Base-by-base conservation (phyloP, 106 monocot genomes). In the Dactylorhiza incarnata region DNA sequence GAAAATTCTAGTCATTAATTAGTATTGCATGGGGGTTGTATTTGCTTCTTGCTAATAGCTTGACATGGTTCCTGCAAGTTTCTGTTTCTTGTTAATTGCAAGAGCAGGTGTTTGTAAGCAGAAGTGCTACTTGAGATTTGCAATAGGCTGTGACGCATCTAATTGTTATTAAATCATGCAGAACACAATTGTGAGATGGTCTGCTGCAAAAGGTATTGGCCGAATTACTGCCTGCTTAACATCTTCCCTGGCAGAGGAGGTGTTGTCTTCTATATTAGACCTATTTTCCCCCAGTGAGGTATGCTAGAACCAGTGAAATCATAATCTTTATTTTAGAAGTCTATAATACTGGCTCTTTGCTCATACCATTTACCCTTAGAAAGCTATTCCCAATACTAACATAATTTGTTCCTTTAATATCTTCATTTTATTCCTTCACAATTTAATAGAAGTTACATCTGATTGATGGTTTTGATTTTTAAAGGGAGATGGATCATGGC, bases 401-500 rank as follows among this genome's bases (percentile, higher is more conserved):
- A 29, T 14, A 53, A 20, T 16, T 78, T 54, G 13, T 58, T 61
- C 17, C 10, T 47, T n/a, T 29, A 54, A 71, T 54, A 16, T 53
- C 17, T 37, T 37, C 37, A 37, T 13, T 25, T 54, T 55, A 25
- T 74, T 5, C 26, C 6, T 37, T 10, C 53, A 54, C 37, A 55
- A 55, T 74, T 29, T 43, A 74, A 16, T 37, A 7, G 13, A 46
- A 49, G 53, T 16, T 9, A 75, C 2, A 73, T 73, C 49, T 70
- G 19, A 70, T 62, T 73, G 12, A 43, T 53, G 71, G 37, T 71
- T 78, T 89, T 89, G 59, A 75, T 3, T 61, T 78, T 88, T 89
- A 56, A 77, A 99, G 97, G 97, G 91, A 67, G 94, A 99, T 89
- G 91, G 94, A 56, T 99, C 97, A n/a, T 99, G 97, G 97, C 97